These are phyloP conservation scores for Bipolaris zeicola DNA, from an alignment of 2,329 filamentous ascomycete genomes.

Conservation along the genomic window DNA sequence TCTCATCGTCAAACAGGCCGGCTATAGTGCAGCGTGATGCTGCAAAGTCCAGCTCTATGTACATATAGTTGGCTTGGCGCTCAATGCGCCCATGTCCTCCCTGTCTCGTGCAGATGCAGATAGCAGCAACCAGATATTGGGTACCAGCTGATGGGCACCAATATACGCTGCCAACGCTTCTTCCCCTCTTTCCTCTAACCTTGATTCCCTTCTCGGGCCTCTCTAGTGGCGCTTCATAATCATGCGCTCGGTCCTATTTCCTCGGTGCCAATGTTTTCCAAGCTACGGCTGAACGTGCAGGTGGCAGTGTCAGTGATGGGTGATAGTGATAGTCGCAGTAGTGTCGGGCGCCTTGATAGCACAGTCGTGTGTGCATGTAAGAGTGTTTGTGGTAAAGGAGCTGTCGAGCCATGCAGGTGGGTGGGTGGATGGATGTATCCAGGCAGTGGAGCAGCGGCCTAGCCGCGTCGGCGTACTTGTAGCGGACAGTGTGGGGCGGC, in stretches of 20 bases:
- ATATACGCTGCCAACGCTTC: conserved; percentile 2
- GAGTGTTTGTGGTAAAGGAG: not conserved
- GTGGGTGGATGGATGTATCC: not conserved
- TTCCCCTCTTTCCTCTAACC: not conserved
- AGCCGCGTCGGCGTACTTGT: not conserved
- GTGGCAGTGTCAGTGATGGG: not conserved
- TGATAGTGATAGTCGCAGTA: not conserved
- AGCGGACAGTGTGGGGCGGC: not conserved
- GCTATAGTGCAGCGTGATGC: conserved; percentile 7
- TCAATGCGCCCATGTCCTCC: not conserved
- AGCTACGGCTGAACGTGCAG: not conserved
- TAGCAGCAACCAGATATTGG: not conserved
- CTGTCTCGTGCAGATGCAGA: not conserved
- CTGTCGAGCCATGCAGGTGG: not conserved
- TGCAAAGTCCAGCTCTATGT: conserved; percentile 12
- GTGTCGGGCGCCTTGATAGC: not conserved
- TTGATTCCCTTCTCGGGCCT: not conserved
- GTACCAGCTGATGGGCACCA: not conserved
- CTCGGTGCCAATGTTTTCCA: not conserved
- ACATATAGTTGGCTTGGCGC: not conserved
- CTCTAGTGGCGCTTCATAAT: not conserved
- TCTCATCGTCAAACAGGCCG: conserved; percentile 5
- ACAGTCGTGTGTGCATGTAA: not conserved
- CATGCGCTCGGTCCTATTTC: not conserved
- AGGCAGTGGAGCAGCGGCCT: not conserved